These are phyloP conservation scores for Pyracantha coccinea DNA, from an alignment of 331 rosid species.

Conservation along the genomic window DNA sequence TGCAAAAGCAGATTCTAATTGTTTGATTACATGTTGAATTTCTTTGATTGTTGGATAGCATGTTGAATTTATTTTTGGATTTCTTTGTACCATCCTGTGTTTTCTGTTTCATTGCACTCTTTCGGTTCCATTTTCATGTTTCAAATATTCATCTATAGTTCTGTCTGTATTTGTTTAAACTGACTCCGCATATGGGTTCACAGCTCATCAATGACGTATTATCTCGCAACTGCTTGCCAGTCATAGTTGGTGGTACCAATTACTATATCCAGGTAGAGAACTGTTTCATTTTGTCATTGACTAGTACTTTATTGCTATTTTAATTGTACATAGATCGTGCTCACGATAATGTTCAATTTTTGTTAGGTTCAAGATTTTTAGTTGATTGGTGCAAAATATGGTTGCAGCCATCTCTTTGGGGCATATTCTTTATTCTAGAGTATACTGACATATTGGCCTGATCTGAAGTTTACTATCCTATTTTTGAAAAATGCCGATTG, in stretches of 20 bases:
- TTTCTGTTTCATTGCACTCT: background rate
- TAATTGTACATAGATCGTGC: background rate
- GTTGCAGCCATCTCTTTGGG: background rate
- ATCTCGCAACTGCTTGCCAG: slow-evolving; percentile 61
- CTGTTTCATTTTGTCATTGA: background rate
- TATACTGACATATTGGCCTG: background rate
- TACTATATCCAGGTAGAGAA: slow-evolving; percentile 77
- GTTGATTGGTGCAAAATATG: background rate
- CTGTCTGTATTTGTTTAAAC: background rate
- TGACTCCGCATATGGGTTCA: slow-evolving; percentile 11
- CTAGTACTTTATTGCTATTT: background rate
- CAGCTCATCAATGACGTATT: slow-evolving; percentile 72
- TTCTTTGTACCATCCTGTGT: background rate
- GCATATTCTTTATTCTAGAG: background rate
- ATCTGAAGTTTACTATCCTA: background rate
- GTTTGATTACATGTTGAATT: background rate
- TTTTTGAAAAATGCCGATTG: background rate
- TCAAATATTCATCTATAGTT: background rate
- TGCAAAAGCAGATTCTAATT: background rate
- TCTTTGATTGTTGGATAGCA: background rate
- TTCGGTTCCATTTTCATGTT: background rate
- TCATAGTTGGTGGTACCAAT: slow-evolving; percentile 92
- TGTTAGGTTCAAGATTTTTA: background rate
- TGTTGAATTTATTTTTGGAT: background rate
- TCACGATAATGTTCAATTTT: background rate